These are phyloP conservation scores for Adansonia madagascariensis DNA, from an alignment of 441 rosid genomes.

Conservation along the genomic window DNA sequence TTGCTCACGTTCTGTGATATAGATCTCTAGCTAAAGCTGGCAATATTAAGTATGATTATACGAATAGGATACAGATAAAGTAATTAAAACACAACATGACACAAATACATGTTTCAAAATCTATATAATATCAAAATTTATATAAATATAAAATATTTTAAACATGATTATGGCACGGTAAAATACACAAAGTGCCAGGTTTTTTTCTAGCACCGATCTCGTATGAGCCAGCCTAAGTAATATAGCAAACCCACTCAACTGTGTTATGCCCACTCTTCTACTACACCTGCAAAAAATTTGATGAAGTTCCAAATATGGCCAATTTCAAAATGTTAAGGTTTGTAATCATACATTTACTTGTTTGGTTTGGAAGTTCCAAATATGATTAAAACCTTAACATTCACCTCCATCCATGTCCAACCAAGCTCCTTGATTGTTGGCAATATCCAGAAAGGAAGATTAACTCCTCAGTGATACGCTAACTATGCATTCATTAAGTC, in stretches of 20 bases:
- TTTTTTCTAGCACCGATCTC: conserved; percentile 81
- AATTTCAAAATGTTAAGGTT: neutral
- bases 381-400: conserved; percentile 47
- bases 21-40: no score
- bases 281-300: conserved; percentile 71
- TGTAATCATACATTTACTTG: no score
- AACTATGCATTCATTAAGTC: neutral
- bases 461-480: neutral
- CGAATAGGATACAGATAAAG: no score
- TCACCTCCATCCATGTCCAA: conserved; percentile 94
- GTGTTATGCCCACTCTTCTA: conserved; percentile 98
- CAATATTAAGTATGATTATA: no score
- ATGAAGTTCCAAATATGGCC: conserved; percentile 13
- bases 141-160: no score
- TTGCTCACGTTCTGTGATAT: neutral
- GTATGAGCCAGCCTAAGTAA: conserved; percentile 93
- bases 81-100: no score
- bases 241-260: conserved; percentile 96
- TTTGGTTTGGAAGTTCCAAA: neutral
- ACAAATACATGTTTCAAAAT: no score
- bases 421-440: conserved; percentile 98
- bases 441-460: conserved; percentile 81
- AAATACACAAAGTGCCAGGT: no score
- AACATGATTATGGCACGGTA: no score
- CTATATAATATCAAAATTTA: no score